A percentile compares a stretch with the other conserved stretches of the same genome.
Evolutionary conservation across 2,329 filamentous ascomycete genomes (phyloP).

Genomic region (Curvularia sp.): DNA sequence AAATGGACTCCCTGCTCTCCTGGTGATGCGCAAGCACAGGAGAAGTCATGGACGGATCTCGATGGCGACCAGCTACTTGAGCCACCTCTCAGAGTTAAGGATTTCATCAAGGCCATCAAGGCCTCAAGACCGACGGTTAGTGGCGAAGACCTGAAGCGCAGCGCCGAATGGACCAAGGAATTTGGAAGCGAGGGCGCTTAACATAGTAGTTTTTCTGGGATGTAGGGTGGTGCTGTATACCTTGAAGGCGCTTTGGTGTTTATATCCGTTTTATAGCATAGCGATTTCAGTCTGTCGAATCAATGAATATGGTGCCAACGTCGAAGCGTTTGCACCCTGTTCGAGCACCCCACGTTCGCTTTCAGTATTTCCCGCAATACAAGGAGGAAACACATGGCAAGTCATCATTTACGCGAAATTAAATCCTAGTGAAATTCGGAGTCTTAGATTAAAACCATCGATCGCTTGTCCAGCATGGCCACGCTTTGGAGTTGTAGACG

Average conservation of each 20-base stretch:
- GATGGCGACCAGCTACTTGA: constrained; percentile 85
- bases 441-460: neutral
- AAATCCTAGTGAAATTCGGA: neutral
- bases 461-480: neutral
- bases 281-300: constrained; percentile 11
- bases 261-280: constrained; percentile 22
- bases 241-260: constrained; percentile 22
- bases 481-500: neutral
- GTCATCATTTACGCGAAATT: neutral
- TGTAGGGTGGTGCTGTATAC: constrained; percentile 8
- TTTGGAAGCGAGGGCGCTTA: constrained; percentile 89
- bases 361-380: neutral
- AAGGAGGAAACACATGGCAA: neutral
- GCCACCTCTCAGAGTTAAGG: constrained; percentile 84
- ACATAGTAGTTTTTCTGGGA: neutral
- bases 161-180: constrained; percentile 92
- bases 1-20: constrained; percentile 92
- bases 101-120: constrained; percentile 92
- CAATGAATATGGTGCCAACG: constrained; percentile 7
- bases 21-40: constrained; percentile 81
- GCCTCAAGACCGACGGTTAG: constrained; percentile 89
- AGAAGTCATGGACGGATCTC: constrained; percentile 93
- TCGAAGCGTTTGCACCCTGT: neutral
- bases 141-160: constrained; percentile 80
- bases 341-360: neutral